phyloP scores from a whole-genome alignment of 2,329 filamentous ascomycete genomes.

The Diplodia sapinea region DNA sequence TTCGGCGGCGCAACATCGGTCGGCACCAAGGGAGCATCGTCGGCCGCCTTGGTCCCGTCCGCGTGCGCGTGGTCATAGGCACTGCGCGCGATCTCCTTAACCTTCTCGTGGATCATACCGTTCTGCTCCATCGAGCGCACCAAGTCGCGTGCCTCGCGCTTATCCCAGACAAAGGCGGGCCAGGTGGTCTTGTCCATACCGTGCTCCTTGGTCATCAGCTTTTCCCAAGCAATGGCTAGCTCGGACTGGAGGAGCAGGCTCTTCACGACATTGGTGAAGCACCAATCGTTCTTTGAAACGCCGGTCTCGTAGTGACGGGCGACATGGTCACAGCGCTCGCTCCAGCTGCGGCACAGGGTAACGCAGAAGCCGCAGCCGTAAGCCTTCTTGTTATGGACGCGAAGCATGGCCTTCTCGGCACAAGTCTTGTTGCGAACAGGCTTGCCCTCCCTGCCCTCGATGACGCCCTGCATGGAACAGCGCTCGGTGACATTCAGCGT shows the following conservation, averaged over 20 bases:
- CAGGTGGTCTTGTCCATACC: slow-evolving; percentile 58
- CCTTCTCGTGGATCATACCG: slow-evolving; percentile 55
- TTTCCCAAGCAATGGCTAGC: slow-evolving; percentile 67
- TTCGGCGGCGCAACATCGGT: not conserved
- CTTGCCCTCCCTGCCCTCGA: slow-evolving; percentile 20
- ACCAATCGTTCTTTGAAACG: slow-evolving; percentile 64
- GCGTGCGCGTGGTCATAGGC: slow-evolving; percentile 61
- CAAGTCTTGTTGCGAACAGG: slow-evolving; percentile 22
- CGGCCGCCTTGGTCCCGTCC: not conserved
- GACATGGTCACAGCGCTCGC: slow-evolving; percentile 72
- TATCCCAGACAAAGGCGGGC: slow-evolving; percentile 62
- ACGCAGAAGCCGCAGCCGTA: slow-evolving; percentile 74
- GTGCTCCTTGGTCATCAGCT: slow-evolving; percentile 59
- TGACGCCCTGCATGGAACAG: slow-evolving; percentile 17
- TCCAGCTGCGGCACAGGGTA: slow-evolving; percentile 65
- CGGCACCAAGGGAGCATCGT: not conserved
- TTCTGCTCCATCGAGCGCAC: slow-evolving; percentile 71
- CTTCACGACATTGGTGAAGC: slow-evolving; percentile 71
- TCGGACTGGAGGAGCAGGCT: slow-evolving; percentile 70
- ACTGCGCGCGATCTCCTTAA: slow-evolving; percentile 62
- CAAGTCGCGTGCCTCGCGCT: slow-evolving; percentile 66
- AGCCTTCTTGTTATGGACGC: slow-evolving; percentile 66
- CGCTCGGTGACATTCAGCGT: slow-evolving; percentile 14
- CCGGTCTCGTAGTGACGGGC: slow-evolving; percentile 71
- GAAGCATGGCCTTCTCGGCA: slow-evolving; percentile 27